phyloP scores from a whole-genome alignment of 768 basidiomycete species.

The Trametes gibbosa region DNA sequence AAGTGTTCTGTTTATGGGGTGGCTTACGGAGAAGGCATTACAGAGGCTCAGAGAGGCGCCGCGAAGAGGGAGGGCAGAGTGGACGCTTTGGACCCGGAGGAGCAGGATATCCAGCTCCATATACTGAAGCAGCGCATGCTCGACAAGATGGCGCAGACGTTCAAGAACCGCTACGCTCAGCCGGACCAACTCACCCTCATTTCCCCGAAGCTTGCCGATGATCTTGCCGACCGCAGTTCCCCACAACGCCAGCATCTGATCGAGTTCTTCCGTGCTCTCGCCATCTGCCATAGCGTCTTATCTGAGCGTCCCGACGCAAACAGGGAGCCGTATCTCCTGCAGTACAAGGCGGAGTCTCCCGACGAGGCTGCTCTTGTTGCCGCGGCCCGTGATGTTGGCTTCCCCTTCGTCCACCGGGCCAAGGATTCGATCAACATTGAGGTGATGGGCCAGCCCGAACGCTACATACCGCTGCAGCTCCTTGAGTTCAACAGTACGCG shows the following conservation, averaged over 20 bases:
- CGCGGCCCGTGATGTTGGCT: conserved; percentile 90
- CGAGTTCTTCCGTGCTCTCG: conserved; percentile 93
- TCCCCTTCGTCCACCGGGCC: conserved; percentile 78
- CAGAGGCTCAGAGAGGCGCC: conserved; percentile 92
- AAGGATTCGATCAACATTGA: conserved; percentile 83
- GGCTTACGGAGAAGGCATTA: conserved; percentile 89
- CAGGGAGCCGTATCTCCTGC: conserved; percentile 57
- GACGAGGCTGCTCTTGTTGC: conserved; percentile 94
- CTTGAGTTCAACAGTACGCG: conserved; percentile 94
- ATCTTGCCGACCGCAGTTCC: conserved; percentile 60
- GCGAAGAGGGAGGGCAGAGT: conserved; percentile 77
- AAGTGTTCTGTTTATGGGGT: conserved; percentile 87
- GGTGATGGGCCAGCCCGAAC: conserved; percentile 86
- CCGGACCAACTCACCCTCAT: conserved; percentile 82
- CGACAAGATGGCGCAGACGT: conserved; percentile 63
- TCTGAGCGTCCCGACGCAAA: conserved; percentile 70
- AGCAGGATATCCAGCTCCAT: conserved; percentile 64
- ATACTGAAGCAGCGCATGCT: conserved; percentile 77
- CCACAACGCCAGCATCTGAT: conserved; percentile 66
- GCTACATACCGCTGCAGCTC: conserved; percentile 72
- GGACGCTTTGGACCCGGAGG: conserved; percentile 63
- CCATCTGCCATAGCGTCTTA: conserved; percentile 89
- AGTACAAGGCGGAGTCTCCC: conserved; percentile 96
- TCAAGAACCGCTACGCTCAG: conserved; percentile 87
- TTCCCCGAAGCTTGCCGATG: conserved; percentile 79